Evolutionary conservation across 1,284 basidiomycete genomes (phyloP), one percentile per base, ranked within the genome.

Genomic region (Ceratobasidium papillatum): DNA sequence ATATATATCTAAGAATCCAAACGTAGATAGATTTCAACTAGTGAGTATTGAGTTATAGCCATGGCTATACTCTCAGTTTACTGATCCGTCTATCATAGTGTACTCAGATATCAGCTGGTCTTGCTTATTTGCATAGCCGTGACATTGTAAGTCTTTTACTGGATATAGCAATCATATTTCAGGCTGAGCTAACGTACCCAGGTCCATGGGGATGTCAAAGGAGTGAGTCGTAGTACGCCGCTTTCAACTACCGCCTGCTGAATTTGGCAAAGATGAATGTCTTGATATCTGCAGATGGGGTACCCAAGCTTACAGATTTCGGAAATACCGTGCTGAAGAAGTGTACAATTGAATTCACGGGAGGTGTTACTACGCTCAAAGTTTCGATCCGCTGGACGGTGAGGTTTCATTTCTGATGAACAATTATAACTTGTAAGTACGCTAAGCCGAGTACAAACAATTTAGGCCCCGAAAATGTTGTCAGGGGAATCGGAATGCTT

Each of bases 201-300:
- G 62, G 45, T 64, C 1, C 62, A 64, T 36, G 62, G 62, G 3
- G 62, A 64, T 30, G 32, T 64, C 12, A 64, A 64, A 64, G 62
- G 43, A 7, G 62, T 64, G 19, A 32, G 62, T 34, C 5, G 9
- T 2, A 27, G 1, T 8, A 7, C 5, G 11, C 8, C n/a, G 19
- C 22, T 5, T 27, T 8, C 14, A 32, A 19, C 22, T 2, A 25
- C 25, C 22, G 22, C 17, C 27, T 49, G 5, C 14, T 25, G 5
- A 32, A 7, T 22, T 11, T 41, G n/a, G n/a, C 8, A 17, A 3
- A 64, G 62, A 32, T 43, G 41, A 64, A 64, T 47, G 43, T 64
- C 19, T 14, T 64, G 25, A 34, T 64, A 49, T 64, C 62, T 30
- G 14, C 5, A 2, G 19, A 22, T 17, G 62, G 62, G 11, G 30